A percentile compares a stretch with the other conserved stretches of the same genome.
Evolutionary conservation across 192 early-diverging fungal species (phyloP).

Genomic region (Linnemannia schmuckeri): DNA sequence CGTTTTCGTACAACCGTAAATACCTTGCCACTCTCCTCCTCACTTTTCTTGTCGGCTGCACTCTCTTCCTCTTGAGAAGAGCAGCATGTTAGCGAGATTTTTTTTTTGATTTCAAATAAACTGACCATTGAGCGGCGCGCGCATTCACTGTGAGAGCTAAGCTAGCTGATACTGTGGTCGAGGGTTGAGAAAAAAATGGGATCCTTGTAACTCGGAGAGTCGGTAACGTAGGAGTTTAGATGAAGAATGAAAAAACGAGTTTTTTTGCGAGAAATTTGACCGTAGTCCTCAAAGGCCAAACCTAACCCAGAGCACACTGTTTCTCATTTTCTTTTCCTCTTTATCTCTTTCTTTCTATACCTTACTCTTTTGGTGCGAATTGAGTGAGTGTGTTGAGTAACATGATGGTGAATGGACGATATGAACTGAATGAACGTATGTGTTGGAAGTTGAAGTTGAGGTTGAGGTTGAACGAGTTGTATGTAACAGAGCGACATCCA

Average conservation of each 20-base stretch:
- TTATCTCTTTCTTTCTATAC: background rate
- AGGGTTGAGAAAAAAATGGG: background rate
- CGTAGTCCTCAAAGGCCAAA: background rate
- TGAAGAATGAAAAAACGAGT: background rate
- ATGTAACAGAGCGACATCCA: background rate
- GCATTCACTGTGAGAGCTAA: background rate
- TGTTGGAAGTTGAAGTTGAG: background rate
- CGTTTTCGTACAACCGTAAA: background rate
- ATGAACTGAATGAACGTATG: no score
- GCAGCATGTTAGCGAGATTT: background rate
- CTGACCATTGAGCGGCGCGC: background rate
- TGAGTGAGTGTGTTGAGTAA: no score
- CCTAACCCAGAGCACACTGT: background rate
- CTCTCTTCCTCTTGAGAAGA: background rate
- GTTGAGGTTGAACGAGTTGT: background rate
- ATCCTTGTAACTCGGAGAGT: background rate
- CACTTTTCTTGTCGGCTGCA: background rate
- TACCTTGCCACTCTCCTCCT: background rate
- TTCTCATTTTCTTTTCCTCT: background rate
- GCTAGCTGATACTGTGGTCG: background rate
- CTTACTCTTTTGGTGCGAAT: no score
- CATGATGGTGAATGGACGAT: background rate
- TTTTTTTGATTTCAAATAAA: slow-evolving; percentile 1
- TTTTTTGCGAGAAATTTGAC: background rate
- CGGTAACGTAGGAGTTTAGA: background rate